Percentiles rank a stretch among this genome's conserved stretches.
These are phyloP conservation scores for Leccinum olivaceopallidum DNA, from an alignment of 768 basidiomycete species.

Conservation along the genomic window DNA sequence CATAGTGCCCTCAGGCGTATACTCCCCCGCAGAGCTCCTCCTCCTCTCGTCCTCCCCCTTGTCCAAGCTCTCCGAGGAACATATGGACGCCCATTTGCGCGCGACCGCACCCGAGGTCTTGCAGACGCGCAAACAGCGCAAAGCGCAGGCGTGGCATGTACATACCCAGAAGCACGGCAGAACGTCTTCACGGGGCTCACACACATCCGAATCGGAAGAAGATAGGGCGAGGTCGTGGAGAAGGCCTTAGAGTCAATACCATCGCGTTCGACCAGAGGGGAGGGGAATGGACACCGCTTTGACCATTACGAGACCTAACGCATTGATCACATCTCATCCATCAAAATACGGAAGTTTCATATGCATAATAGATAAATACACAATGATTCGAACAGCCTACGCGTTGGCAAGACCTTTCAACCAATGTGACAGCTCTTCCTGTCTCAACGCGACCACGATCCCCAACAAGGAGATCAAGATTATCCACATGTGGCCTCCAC, in stretches of 20 bases:
- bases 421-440: constrained; percentile 1
- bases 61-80: constrained; percentile 4
- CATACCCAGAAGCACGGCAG: constrained; percentile 4
- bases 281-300: not conserved
- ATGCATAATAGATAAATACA: not conserved
- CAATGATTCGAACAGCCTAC: not conserved
- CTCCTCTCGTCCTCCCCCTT: constrained; percentile 26
- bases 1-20: constrained; percentile 14
- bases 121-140: constrained; percentile 28
- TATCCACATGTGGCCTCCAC: constrained; percentile 4
- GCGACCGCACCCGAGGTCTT: constrained; percentile 29
- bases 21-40: constrained; percentile 29
- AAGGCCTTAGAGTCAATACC: not conserved
- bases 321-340: not conserved
- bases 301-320: not conserved
- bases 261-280: not conserved
- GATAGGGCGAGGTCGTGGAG: constrained; percentile 20
- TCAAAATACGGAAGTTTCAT: not conserved
- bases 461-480: constrained; percentile 9
- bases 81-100: constrained; percentile 14
- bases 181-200: constrained; percentile 10
- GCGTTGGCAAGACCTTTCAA: not conserved
- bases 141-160: constrained; percentile 23
- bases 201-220: constrained; percentile 20
- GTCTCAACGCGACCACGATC: constrained; percentile 7